Base-by-base conservation (phyloP, 2,329 filamentous ascomycete species). In the Corynespora cassiicola region DNA sequence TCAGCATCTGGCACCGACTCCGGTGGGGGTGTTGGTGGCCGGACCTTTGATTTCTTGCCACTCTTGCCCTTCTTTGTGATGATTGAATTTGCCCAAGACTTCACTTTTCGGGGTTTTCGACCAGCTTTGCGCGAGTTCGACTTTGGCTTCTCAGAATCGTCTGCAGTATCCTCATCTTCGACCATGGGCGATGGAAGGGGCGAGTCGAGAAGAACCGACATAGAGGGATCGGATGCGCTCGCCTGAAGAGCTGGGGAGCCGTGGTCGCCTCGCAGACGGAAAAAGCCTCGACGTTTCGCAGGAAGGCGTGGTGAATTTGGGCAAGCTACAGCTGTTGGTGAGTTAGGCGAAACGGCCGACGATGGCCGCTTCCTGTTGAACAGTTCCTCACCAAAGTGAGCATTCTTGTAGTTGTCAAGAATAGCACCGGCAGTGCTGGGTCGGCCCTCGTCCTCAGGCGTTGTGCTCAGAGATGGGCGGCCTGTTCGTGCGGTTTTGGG, bases 401-500 rank as follows among this genome's bases (percentile, higher is more conserved):
- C 41, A 30, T 51, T 57, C 40, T 57, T 52, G 4, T 58, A 50
- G 31, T 54, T 63, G 45, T 87, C 84, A 9, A 89, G 65, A 32
- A 88, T 74, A n/a, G 84, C 84, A 19, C 85, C 85, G 12, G 86
- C 86, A 2, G 86, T 89, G 55, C 82, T 86, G 7, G 86, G 86
- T 21, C 86, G 61, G 35, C 42, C 54, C 25, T 72, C 71, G 32
- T 71, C 63, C 42, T 71, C 71, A 22, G 70, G 58, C 23, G 69
- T 72, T 14, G 63, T 66, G 47, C 61, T 69, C 20, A 73, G 58
- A 22, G 63, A 62, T 2, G 63, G 63, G 6, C 65, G 63, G 10
- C 49, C 66, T 46, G 65, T 70, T 68, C 68, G 69, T 70, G 68
- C 54, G 11, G 71, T 65, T 7, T 67, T 65, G 15, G 74, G 73